Conservation (phyloP, 768 basidiomycete genomes). For the Wakefieldia striispora region DNA sequence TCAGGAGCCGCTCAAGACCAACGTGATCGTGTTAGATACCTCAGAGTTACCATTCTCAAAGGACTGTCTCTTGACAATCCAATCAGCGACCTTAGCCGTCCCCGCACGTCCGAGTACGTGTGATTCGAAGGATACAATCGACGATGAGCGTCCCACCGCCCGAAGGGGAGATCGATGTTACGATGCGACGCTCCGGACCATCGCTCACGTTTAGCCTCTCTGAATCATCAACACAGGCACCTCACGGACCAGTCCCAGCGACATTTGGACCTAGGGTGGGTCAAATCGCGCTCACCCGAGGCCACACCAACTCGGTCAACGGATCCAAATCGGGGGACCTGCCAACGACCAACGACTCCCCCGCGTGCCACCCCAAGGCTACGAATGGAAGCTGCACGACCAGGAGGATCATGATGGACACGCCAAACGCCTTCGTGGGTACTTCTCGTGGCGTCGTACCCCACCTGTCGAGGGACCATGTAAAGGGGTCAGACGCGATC, state of each 20-base stretch:
- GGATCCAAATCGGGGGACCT: too few relatives aligned
- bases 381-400: too few relatives aligned
- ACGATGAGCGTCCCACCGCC: not conserved
- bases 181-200: constrained; percentile 2
- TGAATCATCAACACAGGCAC: not conserved
- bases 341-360: not conserved
- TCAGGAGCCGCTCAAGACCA: too few relatives aligned
- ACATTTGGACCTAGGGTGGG: constrained; percentile 30
- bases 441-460: constrained; percentile 76
- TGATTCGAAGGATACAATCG: constrained; percentile 4
- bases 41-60: too few relatives aligned
- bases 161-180: not conserved
- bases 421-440: constrained; percentile 58
- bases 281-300: constrained; percentile 16
- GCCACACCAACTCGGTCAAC: too few relatives aligned
- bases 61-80: too few relatives aligned
- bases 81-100: not conserved
- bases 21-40: too few relatives aligned
- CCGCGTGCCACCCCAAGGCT: too few relatives aligned
- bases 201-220: constrained; percentile 20
- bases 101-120: too few relatives aligned
- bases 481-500: constrained; percentile 44
- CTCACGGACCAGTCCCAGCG: not conserved
- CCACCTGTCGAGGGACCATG: constrained; percentile 69
- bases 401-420: constrained; percentile 42